A percentile compares a stretch with the other conserved stretches of the same genome.
Conservation (phyloP, 148 eudicot genomes). For the Fagopyrum esculentum region DNA sequence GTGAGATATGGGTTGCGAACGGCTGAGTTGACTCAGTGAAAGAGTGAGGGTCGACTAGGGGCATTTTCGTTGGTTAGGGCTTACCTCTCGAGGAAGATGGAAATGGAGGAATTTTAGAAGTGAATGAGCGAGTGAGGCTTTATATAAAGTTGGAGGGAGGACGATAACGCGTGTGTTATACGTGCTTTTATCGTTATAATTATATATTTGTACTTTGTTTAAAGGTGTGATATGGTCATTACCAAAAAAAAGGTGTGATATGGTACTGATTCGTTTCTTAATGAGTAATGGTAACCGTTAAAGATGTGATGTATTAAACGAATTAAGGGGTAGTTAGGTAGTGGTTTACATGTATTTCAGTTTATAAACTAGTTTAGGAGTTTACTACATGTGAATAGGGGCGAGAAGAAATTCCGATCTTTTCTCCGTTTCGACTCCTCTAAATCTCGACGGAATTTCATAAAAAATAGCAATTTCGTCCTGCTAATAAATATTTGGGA, state of each 20-base stretch:
- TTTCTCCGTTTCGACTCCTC: no score
- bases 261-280: background rate
- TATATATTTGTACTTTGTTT: background rate
- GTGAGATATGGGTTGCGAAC: slow-evolving; percentile 35
- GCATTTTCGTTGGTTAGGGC: slow-evolving; percentile 20
- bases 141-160: background rate
- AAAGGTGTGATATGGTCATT: background rate
- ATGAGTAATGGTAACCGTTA: background rate
- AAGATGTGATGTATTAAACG: no score
- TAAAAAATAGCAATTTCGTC: no score
- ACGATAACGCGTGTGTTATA: background rate
- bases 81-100: background rate
- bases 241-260: background rate
- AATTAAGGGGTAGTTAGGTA: no score
- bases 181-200: background rate
- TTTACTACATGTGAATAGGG: no score
- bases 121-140: background rate
- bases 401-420: no score
- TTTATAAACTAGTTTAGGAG: no score
- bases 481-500: no score
- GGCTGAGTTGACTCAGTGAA: slow-evolving; percentile 30
- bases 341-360: no score
- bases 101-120: background rate
- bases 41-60: slow-evolving; percentile 38
- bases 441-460: no score